A percentile compares a stretch with the other conserved stretches of the same genome.
phyloP scores from a whole-genome alignment of 768 basidiomycete species.

The Hygrophoropsis aurantiaca region DNA sequence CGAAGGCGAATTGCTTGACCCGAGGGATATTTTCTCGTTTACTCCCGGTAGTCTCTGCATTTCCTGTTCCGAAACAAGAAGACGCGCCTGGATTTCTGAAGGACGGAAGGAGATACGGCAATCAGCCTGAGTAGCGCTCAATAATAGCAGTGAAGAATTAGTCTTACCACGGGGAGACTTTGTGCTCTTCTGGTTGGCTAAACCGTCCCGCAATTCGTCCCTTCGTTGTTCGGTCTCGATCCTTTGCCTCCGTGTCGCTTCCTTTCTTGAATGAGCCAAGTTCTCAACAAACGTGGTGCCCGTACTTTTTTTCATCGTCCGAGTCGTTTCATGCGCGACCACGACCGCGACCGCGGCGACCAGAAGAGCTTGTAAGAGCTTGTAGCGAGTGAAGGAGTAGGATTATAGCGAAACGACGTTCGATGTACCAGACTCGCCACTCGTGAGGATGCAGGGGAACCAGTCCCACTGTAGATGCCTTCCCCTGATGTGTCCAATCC shows the following conservation, averaged over 20 bases:
- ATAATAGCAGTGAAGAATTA: conserved; percentile 4
- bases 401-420: conserved; percentile 68
- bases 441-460: conserved; percentile 77
- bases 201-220: conserved; percentile 88
- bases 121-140: conserved; percentile 12
- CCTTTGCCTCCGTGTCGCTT: conserved; percentile 79
- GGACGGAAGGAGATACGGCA: conserved; percentile 23
- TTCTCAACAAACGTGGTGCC: conserved; percentile 67
- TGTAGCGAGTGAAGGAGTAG: conserved; percentile 74
- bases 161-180: conserved; percentile 79
- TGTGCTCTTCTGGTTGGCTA: conserved; percentile 90
- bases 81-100: conserved; percentile 72
- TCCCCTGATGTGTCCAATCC: conserved; percentile 88
- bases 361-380: conserved; percentile 71
- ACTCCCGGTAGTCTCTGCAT: conserved; percentile 67
- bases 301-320: conserved; percentile 70
- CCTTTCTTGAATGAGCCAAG: conserved; percentile 76
- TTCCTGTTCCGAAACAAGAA: conserved; percentile 66
- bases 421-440: conserved; percentile 77
- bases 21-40: conserved; percentile 83
- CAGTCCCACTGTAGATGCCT: conserved; percentile 70
- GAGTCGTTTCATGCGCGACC: conserved; percentile 72
- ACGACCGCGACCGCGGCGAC: conserved; percentile 62
- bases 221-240: conserved; percentile 91
- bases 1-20: conserved; percentile 54